Evolutionary conservation across 202 grass and related monocot species (phyloP).

Genomic region (Brachypodium distachyon): DNA sequence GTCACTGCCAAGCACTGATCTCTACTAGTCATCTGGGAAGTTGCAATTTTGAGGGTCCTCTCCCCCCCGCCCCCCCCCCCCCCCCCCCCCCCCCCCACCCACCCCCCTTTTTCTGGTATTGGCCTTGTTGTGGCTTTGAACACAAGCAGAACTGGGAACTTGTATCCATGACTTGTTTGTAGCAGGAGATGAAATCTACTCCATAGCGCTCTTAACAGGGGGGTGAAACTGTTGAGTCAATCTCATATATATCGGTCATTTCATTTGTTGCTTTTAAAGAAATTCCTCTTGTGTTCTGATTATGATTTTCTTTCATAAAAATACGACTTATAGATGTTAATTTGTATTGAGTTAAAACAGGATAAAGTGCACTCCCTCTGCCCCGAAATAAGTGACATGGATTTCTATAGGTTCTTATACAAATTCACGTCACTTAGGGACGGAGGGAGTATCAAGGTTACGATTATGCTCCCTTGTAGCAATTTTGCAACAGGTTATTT

Average conservation of each 20-base stretch:
- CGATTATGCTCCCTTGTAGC: no score
- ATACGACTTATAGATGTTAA: background rate
- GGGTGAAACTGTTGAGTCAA: background rate
- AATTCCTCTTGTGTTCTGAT: no score
- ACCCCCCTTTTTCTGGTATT: background rate
- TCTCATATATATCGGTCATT: background rate
- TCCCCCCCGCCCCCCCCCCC: no score
- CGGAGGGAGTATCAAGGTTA: no score
- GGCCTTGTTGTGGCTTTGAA: background rate
- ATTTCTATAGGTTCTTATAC: no score
- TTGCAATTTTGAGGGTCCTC: conserved; percentile 37
- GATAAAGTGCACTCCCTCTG: no score
- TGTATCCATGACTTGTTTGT: background rate
- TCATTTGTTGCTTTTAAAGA: background rate
- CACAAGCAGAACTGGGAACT: background rate
- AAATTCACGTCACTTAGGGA: no score
- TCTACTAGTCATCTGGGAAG: conserved; percentile 11
- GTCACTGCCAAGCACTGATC: conserved; percentile 52
- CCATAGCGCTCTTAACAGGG: background rate
- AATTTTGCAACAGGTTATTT: no score
- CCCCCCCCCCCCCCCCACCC: no score
- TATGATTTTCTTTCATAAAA: background rate
- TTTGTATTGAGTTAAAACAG: background rate
- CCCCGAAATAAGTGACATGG: no score
- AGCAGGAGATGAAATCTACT: background rate